Evolutionary conservation across 129 eudicot genomes (phyloP).

Genomic region (Flaveria sonorensis): DNA sequence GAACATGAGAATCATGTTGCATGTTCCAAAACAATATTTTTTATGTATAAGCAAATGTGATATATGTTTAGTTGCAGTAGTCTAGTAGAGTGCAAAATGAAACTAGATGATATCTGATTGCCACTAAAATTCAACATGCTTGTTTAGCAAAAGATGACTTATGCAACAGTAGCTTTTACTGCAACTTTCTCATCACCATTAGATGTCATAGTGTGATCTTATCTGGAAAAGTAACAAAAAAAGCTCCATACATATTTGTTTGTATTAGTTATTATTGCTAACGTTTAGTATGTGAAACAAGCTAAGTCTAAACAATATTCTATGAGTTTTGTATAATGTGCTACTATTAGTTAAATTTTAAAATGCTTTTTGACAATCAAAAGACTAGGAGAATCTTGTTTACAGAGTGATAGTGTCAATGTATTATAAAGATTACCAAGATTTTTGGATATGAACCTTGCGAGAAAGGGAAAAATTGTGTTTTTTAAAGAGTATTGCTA

Average conservation of each 20-base stretch:
- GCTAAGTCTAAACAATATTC: not conserved
- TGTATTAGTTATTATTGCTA: not conserved
- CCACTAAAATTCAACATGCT: not conserved
- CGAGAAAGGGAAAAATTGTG: not conserved
- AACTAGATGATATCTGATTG: not conserved
- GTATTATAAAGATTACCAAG: not conserved
- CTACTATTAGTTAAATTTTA: not conserved
- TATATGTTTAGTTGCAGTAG: not conserved
- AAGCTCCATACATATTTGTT: not conserved
- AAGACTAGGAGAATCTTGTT: conserved; percentile 8
- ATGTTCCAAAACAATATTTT: not conserved
- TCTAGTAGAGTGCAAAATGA: conserved; percentile 7
- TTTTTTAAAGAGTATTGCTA: not conserved
- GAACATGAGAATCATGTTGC: not conserved
- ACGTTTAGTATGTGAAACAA: conserved; percentile 9
- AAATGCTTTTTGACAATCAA: not conserved
- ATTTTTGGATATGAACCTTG: conserved; percentile 6
- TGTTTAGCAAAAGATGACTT: not conserved
- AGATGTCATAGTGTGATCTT: not conserved
- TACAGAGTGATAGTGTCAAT: conserved; percentile 2
- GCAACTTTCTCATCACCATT: not conserved
- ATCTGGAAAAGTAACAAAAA: not conserved
- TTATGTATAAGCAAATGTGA: not conserved
- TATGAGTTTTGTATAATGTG: not conserved
- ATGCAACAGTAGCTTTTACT: not conserved